These are phyloP conservation scores for Rhipidocladum racemiflorum DNA, from an alignment of 176 grass and related monocot species.

Conservation along the genomic window DNA sequence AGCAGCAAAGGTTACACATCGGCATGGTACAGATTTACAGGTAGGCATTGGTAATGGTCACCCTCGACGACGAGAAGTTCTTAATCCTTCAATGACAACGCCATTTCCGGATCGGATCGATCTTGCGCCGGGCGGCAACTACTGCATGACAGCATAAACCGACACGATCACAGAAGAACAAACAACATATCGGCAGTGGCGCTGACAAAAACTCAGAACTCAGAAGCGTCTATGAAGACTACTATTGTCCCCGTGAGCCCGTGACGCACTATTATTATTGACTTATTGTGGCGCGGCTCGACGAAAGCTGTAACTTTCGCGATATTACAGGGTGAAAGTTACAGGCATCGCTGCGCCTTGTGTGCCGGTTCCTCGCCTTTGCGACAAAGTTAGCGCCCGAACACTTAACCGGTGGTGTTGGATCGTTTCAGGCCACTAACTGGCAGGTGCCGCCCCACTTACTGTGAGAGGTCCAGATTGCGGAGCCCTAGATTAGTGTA, in stretches of 20 bases:
- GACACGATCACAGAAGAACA: not conserved
- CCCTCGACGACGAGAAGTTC: not conserved
- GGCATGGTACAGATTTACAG: not conserved
- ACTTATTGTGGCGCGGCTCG: constrained; percentile 2
- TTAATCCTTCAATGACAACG: not conserved
- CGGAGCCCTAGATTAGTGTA: not conserved
- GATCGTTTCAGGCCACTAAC: constrained; percentile 29
- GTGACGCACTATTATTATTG: not conserved
- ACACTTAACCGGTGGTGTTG: not conserved
- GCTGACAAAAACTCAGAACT: not conserved
- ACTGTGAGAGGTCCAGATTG: constrained; percentile 1
- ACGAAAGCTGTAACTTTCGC: constrained; percentile 22
- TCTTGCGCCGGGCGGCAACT: not conserved
- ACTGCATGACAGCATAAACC: not conserved
- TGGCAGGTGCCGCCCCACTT: constrained; percentile 31
- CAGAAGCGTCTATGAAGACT: not conserved
- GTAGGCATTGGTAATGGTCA: not conserved
- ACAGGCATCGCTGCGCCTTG: constrained; percentile 1
- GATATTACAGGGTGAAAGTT: constrained; percentile 14
- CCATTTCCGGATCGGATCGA: not conserved
- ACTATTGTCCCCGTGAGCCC: not conserved
- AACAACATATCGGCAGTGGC: not conserved
- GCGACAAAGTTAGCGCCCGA: constrained; percentile 28
- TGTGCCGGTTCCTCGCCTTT: constrained; percentile 21
- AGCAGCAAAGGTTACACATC: not conserved